Conservation (phyloP, 306 rosid species). For the Acacia crassicarpa region DNA sequence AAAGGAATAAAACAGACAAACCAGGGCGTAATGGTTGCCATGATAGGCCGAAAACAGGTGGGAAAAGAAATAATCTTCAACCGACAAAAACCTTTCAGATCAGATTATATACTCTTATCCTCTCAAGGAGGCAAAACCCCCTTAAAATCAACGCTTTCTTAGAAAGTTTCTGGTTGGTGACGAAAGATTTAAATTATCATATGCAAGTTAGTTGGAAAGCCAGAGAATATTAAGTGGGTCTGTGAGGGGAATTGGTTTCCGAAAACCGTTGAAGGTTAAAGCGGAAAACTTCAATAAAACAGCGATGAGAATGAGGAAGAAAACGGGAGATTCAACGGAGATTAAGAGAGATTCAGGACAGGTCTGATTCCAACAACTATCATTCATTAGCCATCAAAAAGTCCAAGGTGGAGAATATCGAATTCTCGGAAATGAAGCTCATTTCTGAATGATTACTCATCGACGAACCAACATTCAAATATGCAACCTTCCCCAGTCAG, state of each 20-base stretch:
- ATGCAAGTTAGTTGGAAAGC: neutral
- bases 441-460: neutral
- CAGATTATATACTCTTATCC: neutral
- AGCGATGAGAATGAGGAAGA: neutral
- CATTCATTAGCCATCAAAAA: constrained; percentile 16
- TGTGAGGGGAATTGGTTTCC: constrained; percentile 4
- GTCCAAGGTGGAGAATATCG: neutral
- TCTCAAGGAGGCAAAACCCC: constrained; percentile 6
- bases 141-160: constrained; percentile 16
- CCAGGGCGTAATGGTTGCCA: neutral
- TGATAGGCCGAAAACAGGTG: neutral
- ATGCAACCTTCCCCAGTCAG: neutral
- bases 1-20: neutral
- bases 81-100: constrained; percentile 34
- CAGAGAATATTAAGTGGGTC: neutral
- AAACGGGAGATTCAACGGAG: neutral
- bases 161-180: neutral
- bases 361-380: constrained; percentile 17
- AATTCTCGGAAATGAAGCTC: neutral
- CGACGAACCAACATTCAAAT: neutral
- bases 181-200: neutral
- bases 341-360: constrained; percentile 11
- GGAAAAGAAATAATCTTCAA: neutral
- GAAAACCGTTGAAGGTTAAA: constrained; percentile 19
- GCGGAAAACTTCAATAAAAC: neutral